Evolutionary conservation across 2,329 filamentous ascomycete species (phyloP), one percentile per base, ranked within the genome.

Genomic region (Colletotrichum abscissum): DNA sequence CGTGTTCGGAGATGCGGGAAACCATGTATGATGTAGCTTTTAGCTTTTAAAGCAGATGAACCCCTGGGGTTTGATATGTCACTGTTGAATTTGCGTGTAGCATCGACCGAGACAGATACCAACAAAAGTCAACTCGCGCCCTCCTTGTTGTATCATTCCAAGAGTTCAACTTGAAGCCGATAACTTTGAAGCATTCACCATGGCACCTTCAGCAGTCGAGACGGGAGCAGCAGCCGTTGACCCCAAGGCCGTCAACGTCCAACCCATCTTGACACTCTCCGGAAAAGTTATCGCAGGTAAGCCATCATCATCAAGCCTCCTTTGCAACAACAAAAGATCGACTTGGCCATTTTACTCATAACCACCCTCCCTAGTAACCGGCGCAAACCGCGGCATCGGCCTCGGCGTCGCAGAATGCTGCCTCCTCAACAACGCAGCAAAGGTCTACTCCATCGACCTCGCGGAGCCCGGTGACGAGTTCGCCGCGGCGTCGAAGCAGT

Each of bases 381-480:
- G 84, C 22, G 83, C 82, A 42, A 85, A 85, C 77, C 81, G 84
- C 74, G 81, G 85, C 66, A 86, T 86, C 57, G 85, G 84, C 8
- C 81, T 86, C 3, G 85, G 84, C n/a, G 82, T 87, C 57, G 85
- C 85, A n/a, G 83, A 87, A 74, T 82, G 84, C 66, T 86, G 84
- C 74, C 80, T 87, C 8, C 83, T 81, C 75, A 87, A 87, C 77
- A 77, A 77, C 5, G 85, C 85, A 24, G 80, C 78, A 56, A 76
- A 74, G 38, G 79, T 87, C 7, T 72, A 88, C 87, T 76, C 73
- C 22, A 75, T 80, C 16, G 79, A 80, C 74, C 73, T 79, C 38
- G 78, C 77, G 3, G 75, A 78, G 56, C 79, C 79, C 1, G 76
- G 65, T 5, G 75, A 79, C 16, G 67, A 71, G 28, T 80, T 79